phyloP scores from a whole-genome alignment of 148 eudicot species.

The Vaccinium darrowii region DNA sequence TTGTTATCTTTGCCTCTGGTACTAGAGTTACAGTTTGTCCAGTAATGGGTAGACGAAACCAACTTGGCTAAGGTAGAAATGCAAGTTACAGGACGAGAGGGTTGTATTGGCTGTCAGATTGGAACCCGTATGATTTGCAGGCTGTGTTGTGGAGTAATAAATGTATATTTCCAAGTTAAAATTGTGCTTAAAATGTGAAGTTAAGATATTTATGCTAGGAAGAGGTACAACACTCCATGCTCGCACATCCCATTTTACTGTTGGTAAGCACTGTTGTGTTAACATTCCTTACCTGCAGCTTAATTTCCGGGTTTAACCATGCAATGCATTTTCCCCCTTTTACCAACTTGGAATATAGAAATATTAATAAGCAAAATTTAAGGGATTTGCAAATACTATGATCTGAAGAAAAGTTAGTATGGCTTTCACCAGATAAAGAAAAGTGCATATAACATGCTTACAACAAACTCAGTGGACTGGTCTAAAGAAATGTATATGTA shows the following conservation, averaged over 20 bases:
- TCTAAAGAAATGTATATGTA: neutral
- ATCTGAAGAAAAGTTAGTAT: neutral
- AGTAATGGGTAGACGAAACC: neutral
- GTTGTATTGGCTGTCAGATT: slow-evolving; percentile 6
- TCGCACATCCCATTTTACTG: neutral
- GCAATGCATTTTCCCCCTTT: neutral
- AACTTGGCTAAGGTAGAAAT: neutral
- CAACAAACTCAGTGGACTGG: neutral
- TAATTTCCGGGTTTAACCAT: neutral
- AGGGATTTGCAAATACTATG: neutral
- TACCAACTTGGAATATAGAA: neutral
- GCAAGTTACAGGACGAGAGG: slow-evolving; percentile 4
- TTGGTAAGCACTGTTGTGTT: neutral
- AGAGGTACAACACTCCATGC: neutral
- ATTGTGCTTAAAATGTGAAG: neutral
- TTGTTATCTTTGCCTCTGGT: neutral
- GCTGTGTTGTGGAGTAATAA: neutral
- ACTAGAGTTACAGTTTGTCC: neutral
- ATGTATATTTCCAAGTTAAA: neutral
- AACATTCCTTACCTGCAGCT: slow-evolving; percentile 1
- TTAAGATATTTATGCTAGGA: neutral
- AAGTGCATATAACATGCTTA: neutral
- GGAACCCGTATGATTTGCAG: neutral
- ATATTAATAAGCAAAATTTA: neutral
- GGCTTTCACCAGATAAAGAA: neutral